Evolutionary conservation across 2,329 filamentous ascomycete species (phyloP).

Genomic region (Triangularia verruculosa): DNA sequence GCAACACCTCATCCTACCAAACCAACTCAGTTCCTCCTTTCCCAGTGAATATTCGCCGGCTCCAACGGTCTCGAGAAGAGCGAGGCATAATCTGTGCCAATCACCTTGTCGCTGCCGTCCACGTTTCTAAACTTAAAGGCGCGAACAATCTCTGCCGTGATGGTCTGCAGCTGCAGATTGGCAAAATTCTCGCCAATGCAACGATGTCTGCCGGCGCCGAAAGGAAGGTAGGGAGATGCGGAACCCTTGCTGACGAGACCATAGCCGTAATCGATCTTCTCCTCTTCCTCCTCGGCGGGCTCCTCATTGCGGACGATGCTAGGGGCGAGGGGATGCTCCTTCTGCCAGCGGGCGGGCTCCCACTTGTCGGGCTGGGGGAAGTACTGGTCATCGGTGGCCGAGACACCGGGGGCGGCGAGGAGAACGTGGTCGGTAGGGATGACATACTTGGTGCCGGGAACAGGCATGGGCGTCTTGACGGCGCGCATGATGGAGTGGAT

Average conservation of each 20-base stretch:
- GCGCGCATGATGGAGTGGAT: conserved; percentile 95
- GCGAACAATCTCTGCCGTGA: conserved; percentile 72
- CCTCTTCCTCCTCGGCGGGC: conserved; percentile 54
- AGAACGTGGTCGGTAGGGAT: conserved; percentile 79
- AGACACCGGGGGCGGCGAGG: conserved; percentile 81
- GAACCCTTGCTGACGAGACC: conserved; percentile 89
- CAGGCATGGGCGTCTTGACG: conserved; percentile 82
- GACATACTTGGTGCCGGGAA: conserved; percentile 78
- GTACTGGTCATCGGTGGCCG: conserved; percentile 65
- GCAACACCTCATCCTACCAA: neutral
- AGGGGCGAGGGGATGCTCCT: conserved; percentile 55
- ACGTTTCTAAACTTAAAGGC: conserved; percentile 76
- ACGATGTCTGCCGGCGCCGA: conserved; percentile 86
- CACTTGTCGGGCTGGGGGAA: conserved; percentile 81
- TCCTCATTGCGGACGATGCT: conserved; percentile 43
- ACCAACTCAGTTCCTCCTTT: conserved; percentile 54
- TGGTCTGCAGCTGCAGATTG: conserved; percentile 86
- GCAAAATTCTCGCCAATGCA: conserved; percentile 98
- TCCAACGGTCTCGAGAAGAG: conserved; percentile 72
- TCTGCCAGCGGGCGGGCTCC: conserved; percentile 90
- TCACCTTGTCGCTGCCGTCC: conserved; percentile 65
- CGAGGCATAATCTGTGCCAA: conserved; percentile 66
- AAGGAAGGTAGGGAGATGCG: conserved; percentile 85
- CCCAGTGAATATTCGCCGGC: conserved; percentile 72
- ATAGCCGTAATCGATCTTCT: conserved; percentile 90